Conservation (phyloP, 441 rosid species). For the Erodium texanum region DNA sequence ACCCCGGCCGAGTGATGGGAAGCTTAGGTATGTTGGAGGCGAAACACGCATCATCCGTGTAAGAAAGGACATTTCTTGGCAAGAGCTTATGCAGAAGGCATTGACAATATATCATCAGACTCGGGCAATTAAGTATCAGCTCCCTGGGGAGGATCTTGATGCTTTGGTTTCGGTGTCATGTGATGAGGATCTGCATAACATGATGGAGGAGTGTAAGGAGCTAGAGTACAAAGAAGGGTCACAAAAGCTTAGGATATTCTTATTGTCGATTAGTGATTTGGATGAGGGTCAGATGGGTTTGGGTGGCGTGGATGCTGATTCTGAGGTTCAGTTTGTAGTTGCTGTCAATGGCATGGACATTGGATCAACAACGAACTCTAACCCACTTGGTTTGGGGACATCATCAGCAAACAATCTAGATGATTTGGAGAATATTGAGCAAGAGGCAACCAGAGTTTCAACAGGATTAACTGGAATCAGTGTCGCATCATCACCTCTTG, state of each 20-base stretch:
- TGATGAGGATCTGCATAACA: constrained; percentile 65
- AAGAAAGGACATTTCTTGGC: constrained; percentile 41
- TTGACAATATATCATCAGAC: constrained; percentile 41
- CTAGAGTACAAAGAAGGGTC: constrained; percentile 21
- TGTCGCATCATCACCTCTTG: constrained; percentile 28
- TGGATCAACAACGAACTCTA: constrained; percentile 41
- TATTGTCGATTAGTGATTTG: constrained; percentile 45
- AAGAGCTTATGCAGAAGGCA: constrained; percentile 53
- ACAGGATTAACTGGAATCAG: constrained; percentile 30
- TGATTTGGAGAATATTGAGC: constrained; percentile 37
- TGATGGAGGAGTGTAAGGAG: constrained; percentile 62
- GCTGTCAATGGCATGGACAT: constrained; percentile 50
- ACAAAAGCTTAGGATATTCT: constrained; percentile 55
- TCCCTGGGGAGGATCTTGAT: constrained; percentile 82
- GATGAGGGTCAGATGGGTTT: constrained; percentile 28
- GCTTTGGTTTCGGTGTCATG: no score
- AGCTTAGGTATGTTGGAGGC: constrained; percentile 68
- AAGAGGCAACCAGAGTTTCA: constrained; percentile 33
- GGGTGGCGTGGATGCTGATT: constrained; percentile 27
- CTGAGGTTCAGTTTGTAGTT: constrained; percentile 41
- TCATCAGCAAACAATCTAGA: constrained; percentile 49
- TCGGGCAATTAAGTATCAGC: constrained; percentile 58
- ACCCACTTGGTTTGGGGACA: constrained; percentile 38
- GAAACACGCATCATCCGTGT: constrained; percentile 60
- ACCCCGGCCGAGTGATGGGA: constrained; percentile 74